These are phyloP conservation scores for Trichoderma asperelloides DNA, from an alignment of 495 filamentous ascomycete species.

Conservation along the genomic window DNA sequence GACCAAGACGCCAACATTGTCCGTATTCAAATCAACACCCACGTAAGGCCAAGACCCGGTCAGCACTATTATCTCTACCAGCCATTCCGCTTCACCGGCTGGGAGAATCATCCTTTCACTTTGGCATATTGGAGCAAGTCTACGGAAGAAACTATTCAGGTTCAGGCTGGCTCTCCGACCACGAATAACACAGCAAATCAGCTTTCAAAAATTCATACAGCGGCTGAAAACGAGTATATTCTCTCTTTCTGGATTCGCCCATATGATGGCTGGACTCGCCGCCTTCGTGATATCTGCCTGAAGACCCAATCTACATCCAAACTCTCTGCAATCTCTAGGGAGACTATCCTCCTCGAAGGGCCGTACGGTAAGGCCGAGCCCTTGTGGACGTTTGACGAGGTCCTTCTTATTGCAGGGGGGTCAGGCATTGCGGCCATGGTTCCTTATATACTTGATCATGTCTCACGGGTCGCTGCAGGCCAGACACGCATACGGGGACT, in stretches of 20 bases:
- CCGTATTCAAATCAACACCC: slow-evolving; percentile 34
- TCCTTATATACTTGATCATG: slow-evolving; percentile 41
- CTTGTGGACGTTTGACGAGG: slow-evolving; percentile 38
- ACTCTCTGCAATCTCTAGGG: slow-evolving; percentile 11
- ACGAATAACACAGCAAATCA: neutral
- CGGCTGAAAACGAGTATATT: neutral
- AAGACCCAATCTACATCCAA: slow-evolving; percentile 9
- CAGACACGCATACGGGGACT: slow-evolving; percentile 16
- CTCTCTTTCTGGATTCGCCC: slow-evolving; percentile 15
- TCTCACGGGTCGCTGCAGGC: slow-evolving; percentile 19
- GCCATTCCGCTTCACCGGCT: slow-evolving; percentile 38
- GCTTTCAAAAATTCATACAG: neutral
- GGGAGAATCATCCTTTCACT: slow-evolving; percentile 54
- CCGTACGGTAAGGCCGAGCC: slow-evolving; percentile 46
- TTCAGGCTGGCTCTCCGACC: neutral
- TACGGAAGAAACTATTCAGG: no score
- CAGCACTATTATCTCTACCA: slow-evolving; percentile 50
- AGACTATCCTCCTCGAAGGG: slow-evolving; percentile 43
- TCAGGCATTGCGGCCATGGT: slow-evolving; percentile 48
- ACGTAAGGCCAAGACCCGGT: slow-evolving; percentile 35
- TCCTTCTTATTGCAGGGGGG: slow-evolving; percentile 50
- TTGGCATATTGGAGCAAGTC: slow-evolving; percentile 32
- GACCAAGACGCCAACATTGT: slow-evolving; percentile 42
- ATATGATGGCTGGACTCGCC: slow-evolving; percentile 39
- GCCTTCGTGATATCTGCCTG: slow-evolving; percentile 31